Conservation (phyloP, 129 eudicot genomes). For the Logfia minima region DNA sequence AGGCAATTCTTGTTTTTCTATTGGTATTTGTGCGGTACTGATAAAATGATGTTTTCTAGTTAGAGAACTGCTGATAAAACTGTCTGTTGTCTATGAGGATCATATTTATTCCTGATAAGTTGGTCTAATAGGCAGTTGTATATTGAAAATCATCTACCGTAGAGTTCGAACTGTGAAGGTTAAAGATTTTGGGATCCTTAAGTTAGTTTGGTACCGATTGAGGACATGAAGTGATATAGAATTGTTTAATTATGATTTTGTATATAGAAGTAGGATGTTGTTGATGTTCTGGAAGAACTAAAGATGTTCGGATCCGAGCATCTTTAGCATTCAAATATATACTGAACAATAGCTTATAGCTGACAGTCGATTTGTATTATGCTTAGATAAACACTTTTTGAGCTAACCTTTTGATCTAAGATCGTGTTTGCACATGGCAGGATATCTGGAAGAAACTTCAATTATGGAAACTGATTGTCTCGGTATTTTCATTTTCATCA, state of each 20-base stretch:
- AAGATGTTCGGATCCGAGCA: not conserved
- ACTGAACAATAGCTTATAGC: not conserved
- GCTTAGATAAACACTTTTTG: not conserved
- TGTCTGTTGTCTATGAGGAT: not conserved
- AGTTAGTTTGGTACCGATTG: not conserved
- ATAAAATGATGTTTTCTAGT: not conserved
- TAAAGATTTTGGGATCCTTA: too few relatives aligned
- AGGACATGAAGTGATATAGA: not conserved
- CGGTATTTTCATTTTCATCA: conserved; percentile 80
- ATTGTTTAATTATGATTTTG: not conserved
- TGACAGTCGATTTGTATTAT: not conserved
- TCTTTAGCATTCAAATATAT: not conserved
- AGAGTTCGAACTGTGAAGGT: not conserved
- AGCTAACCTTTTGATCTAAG: conserved; percentile 22
- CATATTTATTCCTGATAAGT: not conserved
- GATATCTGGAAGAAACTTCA: conserved; percentile 85
- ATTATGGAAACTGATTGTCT: conserved; percentile 83
- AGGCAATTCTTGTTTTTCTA: not conserved
- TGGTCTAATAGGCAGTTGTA: not conserved
- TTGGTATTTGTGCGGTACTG: not conserved
- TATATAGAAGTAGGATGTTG: not conserved
- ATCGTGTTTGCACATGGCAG: conserved; percentile 42
- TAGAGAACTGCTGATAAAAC: not conserved
- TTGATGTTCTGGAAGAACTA: not conserved
- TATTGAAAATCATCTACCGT: not conserved